Percentiles rank a stretch among this genome's conserved stretches.
Conservation (phyloP, 192 early-diverging fungal genomes). For the Coemansia sp. region DNA sequence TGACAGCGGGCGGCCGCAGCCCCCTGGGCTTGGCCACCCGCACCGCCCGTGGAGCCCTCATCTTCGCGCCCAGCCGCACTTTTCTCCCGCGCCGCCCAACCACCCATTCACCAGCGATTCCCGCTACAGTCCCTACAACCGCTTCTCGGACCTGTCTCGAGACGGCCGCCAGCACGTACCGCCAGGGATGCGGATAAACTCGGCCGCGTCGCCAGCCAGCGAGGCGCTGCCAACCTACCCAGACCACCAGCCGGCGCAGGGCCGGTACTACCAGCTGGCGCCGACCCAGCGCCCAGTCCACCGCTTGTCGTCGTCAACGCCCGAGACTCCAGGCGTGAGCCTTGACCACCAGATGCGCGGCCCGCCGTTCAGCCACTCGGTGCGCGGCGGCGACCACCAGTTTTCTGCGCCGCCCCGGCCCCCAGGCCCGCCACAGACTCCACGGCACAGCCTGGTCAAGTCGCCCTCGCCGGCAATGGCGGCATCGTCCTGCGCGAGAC, state of each 20-base stretch:
- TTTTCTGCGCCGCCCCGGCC: not conserved
- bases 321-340: not conserved
- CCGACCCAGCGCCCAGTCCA: conserved; percentile 2
- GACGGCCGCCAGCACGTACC: conserved; percentile 32
- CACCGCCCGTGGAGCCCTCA: conserved; percentile 50
- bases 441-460: not conserved
- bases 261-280: conserved; percentile 12
- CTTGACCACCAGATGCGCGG: conserved; percentile 1
- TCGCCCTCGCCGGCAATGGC: conserved; percentile 10
- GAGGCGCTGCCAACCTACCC: not conserved
- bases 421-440: not conserved
- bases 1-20: conserved; percentile 13
- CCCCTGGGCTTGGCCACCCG: conserved; percentile 14
- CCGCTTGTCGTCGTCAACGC: conserved; percentile 7
- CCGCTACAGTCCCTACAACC: conserved; percentile 46
- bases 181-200: not conserved
- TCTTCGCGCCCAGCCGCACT: conserved; percentile 34
- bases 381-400: conserved; percentile 1
- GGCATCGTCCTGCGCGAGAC: not conserved
- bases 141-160: conserved; percentile 18
- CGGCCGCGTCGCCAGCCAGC: not conserved
- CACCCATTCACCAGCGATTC: conserved; percentile 21
- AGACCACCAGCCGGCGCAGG: not conserved
- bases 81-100: conserved; percentile 22
- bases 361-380: not conserved